Evolutionary conservation across 768 basidiomycete species (phyloP).

Genomic region (Suillus plorans): DNA sequence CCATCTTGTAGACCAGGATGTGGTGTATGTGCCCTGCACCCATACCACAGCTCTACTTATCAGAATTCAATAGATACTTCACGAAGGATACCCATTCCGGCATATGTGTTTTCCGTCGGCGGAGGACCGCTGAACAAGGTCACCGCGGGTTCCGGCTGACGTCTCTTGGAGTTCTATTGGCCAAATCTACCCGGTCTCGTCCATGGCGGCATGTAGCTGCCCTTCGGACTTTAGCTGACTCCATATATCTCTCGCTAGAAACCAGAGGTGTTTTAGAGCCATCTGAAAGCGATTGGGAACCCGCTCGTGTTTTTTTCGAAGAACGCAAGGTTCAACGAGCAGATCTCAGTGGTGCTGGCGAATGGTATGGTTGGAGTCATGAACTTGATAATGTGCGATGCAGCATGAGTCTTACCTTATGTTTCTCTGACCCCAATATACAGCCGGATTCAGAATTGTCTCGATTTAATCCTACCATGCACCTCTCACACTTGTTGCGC

Average conservation of each 20-base stretch:
- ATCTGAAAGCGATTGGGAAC: conserved; percentile 60
- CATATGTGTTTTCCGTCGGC: conserved; percentile 71
- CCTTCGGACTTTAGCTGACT: conserved; percentile 57
- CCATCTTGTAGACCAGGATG: conserved; percentile 76
- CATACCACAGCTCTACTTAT: conserved; percentile 3
- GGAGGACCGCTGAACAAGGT: conserved; percentile 65
- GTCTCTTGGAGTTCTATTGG: conserved; percentile 73
- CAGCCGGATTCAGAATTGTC: conserved; percentile 24
- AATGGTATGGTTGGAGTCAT: conserved; percentile 68
- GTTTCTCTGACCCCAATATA: neutral
- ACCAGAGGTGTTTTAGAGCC: conserved; percentile 48
- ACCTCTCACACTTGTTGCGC: conserved; percentile 73
- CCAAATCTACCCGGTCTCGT: conserved; percentile 61
- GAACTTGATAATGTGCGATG: conserved; percentile 57
- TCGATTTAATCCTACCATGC: conserved; percentile 54
- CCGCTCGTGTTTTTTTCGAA: conserved; percentile 62
- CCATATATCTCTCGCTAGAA: conserved; percentile 53
- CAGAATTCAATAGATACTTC: conserved; percentile 53
- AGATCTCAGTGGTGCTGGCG: conserved; percentile 55
- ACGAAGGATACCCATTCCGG: conserved; percentile 68
- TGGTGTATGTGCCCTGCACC: conserved; percentile 55
- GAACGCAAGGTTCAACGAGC: conserved; percentile 50
- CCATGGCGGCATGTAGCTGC: conserved; percentile 73
- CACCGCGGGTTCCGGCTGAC: conserved; percentile 81
- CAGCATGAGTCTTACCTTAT: neutral